Evolutionary conservation across 129 eudicot species (phyloP).

Genomic region (Smallanthus sonchifolius): DNA sequence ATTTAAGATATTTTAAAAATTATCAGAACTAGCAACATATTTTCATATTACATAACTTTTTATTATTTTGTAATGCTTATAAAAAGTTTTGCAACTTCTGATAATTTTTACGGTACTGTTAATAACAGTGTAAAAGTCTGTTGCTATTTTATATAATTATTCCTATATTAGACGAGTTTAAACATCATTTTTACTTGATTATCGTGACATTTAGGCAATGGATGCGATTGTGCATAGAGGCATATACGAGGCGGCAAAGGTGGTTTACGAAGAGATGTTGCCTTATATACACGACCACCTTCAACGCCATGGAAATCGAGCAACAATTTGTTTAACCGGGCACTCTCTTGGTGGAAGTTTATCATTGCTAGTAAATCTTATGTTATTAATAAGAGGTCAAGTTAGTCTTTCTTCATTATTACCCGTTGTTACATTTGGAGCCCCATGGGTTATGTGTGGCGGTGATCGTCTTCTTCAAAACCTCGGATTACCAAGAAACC

Average conservation of each 20-base stretch:
- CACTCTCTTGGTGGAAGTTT: conserved; percentile 97
- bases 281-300: conserved; percentile 63
- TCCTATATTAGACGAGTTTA: background rate
- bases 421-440: conserved; percentile 82
- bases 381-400: conserved; percentile 69
- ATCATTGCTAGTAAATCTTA: conserved; percentile 70
- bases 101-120: background rate
- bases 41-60: too few relatives aligned
- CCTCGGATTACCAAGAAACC: conserved; percentile 64
- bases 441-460: conserved; percentile 86
- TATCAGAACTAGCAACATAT: too few relatives aligned
- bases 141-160: background rate
- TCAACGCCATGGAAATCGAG: conserved; percentile 50
- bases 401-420: conserved; percentile 61
- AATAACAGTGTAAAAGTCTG: background rate
- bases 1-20: too few relatives aligned
- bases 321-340: conserved; percentile 78
- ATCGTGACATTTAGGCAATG: conserved; percentile 41
- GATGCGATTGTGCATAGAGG: conserved; percentile 85
- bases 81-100: too few relatives aligned
- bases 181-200: background rate
- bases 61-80: too few relatives aligned
- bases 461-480: conserved; percentile 60
- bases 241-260: conserved; percentile 90
- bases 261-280: conserved; percentile 72